These are phyloP conservation scores for Anthostomella pinea DNA, from an alignment of 2,329 filamentous ascomycete species.

Conservation along the genomic window DNA sequence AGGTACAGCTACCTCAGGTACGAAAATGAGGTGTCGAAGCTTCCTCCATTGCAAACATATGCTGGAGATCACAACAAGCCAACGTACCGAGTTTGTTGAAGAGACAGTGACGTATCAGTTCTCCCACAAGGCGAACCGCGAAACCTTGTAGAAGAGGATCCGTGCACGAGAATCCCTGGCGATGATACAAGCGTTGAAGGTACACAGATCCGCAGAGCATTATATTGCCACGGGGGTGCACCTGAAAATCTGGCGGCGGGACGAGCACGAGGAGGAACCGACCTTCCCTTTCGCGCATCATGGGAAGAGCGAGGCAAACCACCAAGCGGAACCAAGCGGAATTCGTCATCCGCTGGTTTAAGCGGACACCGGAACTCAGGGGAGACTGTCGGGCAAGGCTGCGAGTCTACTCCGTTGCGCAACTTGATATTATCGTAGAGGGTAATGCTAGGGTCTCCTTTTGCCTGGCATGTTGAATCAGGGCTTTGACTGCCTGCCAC, in stretches of 20 bases:
- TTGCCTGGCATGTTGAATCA: too few relatives aligned
- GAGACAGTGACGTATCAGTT: conserved; percentile 17
- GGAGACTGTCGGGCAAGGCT: conserved; percentile 17
- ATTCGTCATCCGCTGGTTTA: conserved; percentile 25
- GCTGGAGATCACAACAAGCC: conserved; percentile 14
- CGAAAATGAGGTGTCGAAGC: too few relatives aligned
- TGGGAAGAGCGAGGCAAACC: conserved; percentile 5
- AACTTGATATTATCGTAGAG: too few relatives aligned
- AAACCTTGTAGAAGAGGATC: conserved; percentile 16
- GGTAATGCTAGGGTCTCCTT: too few relatives aligned
- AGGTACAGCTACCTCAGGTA: too few relatives aligned
- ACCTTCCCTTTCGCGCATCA: conserved; percentile 22
- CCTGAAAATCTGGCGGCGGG: conserved; percentile 20
- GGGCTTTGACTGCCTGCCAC: too few relatives aligned
- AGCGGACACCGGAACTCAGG: conserved; percentile 16
- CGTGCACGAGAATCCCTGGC: conserved; percentile 12
- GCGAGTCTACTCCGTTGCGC: conserved; percentile 15
- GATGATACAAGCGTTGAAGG: conserved; percentile 13
- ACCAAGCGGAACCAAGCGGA: conserved; percentile 24
- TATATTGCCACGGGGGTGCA: conserved; percentile 17
- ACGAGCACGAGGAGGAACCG: conserved; percentile 13
- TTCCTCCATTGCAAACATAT: too few relatives aligned
- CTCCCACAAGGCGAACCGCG: conserved; percentile 14
- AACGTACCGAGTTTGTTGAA: conserved; percentile 1
- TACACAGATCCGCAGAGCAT: conserved; percentile 15